These are phyloP conservation scores for Saccharum hybrid DNA, from an alignment of 202 grass and related monocot species.

Conservation along the genomic window DNA sequence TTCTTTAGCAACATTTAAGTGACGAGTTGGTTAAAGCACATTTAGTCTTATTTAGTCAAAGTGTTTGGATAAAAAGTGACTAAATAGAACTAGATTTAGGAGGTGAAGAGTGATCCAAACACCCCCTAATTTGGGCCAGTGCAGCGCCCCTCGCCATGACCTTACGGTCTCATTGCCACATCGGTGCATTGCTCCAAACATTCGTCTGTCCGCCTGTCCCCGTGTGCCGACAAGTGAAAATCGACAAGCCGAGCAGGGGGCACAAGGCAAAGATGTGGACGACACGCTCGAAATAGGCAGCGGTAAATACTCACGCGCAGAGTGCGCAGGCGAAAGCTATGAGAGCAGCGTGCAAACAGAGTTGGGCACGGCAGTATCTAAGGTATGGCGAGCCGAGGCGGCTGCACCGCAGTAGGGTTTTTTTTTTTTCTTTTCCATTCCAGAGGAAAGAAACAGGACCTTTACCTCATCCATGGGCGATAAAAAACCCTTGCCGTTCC, in stretches of 20 bases:
- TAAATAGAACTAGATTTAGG: too few relatives aligned
- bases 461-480: slow-evolving; percentile 2
- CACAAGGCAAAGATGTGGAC: slow-evolving; percentile 18
- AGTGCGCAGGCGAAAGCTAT: slow-evolving; percentile 9
- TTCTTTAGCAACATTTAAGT: too few relatives aligned
- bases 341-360: slow-evolving; percentile 13
- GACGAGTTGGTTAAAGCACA: too few relatives aligned
- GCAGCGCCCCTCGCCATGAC: neutral
- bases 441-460: neutral
- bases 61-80: too few relatives aligned
- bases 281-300: slow-evolving; percentile 26
- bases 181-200: slow-evolving; percentile 31
- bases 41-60: too few relatives aligned
- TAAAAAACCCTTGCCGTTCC: neutral
- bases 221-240: slow-evolving; percentile 40
- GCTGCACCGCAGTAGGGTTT: too few relatives aligned
- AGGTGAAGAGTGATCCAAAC: too few relatives aligned
- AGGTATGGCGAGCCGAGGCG: neutral
- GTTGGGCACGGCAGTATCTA: slow-evolving; percentile 39
- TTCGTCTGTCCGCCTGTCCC: slow-evolving; percentile 25
- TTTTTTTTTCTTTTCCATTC: neutral
- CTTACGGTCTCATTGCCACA: neutral
- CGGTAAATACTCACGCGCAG: slow-evolving; percentile 19
- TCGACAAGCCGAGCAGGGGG: slow-evolving; percentile 23
- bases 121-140: slow-evolving; percentile 15